Conservation (phyloP, 192 early-diverging fungal genomes). For the Diversispora epigaea region DNA sequence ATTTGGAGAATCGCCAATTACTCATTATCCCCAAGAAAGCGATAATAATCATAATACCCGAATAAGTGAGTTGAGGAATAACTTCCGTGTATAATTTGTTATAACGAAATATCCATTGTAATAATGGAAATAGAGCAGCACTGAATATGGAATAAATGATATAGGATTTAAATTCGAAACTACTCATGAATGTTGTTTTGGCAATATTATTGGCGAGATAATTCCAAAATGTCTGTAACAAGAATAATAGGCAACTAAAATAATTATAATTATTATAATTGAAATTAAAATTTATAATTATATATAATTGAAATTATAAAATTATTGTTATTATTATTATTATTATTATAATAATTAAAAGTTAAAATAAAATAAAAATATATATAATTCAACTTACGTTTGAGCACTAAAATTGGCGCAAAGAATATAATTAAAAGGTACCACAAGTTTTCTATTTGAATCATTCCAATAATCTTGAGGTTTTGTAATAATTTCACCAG, state of each 20-base stretch:
- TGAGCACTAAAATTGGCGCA: conserved; percentile 44
- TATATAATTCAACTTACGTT: conserved; percentile 36
- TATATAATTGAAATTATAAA: too few relatives aligned
- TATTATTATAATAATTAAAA: not conserved
- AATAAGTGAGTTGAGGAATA: conserved; percentile 44
- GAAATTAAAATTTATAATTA: too few relatives aligned
- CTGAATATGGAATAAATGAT: conserved; percentile 40
- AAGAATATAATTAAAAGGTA: conserved; percentile 39
- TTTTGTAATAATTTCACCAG: conserved; percentile 30
- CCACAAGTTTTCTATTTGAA: conserved; percentile 11
- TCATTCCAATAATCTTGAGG: conserved; percentile 37
- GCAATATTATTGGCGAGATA: conserved; percentile 44
- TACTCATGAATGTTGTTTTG: conserved; percentile 45
- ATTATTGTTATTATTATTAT: too few relatives aligned
- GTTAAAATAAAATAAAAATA: not conserved
- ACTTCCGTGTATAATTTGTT: conserved; percentile 35
- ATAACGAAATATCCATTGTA: conserved; percentile 38
- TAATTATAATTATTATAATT: conserved; percentile 4
- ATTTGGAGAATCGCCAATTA: conserved; percentile 14
- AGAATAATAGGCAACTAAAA: conserved; percentile 40
- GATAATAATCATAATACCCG: conserved; percentile 23
- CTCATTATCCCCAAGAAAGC: conserved; percentile 8
- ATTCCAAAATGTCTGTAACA: conserved; percentile 48
- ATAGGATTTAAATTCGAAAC: conserved; percentile 45
- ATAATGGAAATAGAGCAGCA: conserved; percentile 38